Evolutionary conservation across 768 basidiomycete species (phyloP), one percentile per base, ranked within the genome.

Genomic region (Leccinum boreale): DNA sequence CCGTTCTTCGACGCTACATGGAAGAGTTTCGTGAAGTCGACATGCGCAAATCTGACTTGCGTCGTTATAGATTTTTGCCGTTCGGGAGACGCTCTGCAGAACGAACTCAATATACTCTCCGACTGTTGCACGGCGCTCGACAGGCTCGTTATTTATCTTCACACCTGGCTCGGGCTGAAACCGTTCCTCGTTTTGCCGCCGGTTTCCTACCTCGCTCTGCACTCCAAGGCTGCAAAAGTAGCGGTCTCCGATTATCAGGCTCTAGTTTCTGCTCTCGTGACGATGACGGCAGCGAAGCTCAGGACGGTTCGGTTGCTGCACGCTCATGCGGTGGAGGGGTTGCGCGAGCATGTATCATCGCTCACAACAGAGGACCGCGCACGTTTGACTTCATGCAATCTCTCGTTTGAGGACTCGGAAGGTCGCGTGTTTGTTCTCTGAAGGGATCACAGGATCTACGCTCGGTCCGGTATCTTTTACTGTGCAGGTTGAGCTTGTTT

Each of bases 1-100:
- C 68, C 69, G 19, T 70, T 69, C 51, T 63, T 67, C 21, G 68
- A 68, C 17, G 29, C 61, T n/a, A 59, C 60, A n/a, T 70, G 70
- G 69, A 69, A 61, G 50, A 62, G 58, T 24, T 70, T 71, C 26
- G 48, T 71, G 36, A 63, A 56, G 51, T 35, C 59, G 39, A 71
- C 61, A 42, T 70, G 69, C 54, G 59, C 62, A 28, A 67, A 63
- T 52, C 60, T 70, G 26, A 70, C 70, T 15, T 67, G 56, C 33
- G 63, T 71, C 39, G 62, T 60, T 11, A 63, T 71, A 26, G 70
- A 70, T 29, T 67, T 65, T 50, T 67, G 65, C 57, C 66, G 65
- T 53, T 51, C 58, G 6, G 65, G 63, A 3, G 68, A 70, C 9
- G 47, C 58, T 17, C 42, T 71, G n/a, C 69, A 67, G 48, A 59